These are phyloP conservation scores for Neurospora sp. DNA, from an alignment of 495 filamentous ascomycete genomes.

Conservation along the genomic window DNA sequence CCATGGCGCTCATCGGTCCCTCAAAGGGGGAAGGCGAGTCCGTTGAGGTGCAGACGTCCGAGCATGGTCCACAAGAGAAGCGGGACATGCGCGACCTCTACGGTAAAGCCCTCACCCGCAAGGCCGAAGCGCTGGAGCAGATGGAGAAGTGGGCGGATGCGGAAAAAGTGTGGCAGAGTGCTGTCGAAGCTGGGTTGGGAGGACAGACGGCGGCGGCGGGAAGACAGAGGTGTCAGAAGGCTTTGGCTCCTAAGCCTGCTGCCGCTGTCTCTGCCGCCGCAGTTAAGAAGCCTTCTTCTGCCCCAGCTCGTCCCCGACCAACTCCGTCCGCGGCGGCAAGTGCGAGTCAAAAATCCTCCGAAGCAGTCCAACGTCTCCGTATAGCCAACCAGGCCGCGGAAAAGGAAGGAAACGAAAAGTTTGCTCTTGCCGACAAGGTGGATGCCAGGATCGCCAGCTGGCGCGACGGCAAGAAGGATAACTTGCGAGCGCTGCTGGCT, in stretches of 20 bases:
- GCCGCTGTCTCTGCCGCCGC: constrained; percentile 14
- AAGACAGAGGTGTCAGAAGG: constrained; percentile 83
- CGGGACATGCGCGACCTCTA: constrained; percentile 91
- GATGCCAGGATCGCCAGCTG: constrained; percentile 67
- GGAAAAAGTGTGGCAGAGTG: constrained; percentile 63
- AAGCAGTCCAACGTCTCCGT: constrained; percentile 68
- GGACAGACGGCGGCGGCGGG: constrained; percentile 75
- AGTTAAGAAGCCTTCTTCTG: constrained; percentile 20
- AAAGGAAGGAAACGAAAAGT: constrained; percentile 79
- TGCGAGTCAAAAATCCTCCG: constrained; percentile 32
- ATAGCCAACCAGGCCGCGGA: constrained; percentile 76
- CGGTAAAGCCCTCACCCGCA: constrained; percentile 83
- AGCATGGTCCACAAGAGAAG: constrained; percentile 43
- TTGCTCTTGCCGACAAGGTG: constrained; percentile 75
- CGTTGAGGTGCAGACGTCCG: constrained; percentile 50
- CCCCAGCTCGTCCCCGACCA: constrained; percentile 33
- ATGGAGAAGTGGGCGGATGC: constrained; percentile 91
- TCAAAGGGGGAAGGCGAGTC: constrained; percentile 66
- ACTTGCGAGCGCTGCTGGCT: constrained; percentile 77
- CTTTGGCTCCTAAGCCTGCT: constrained; percentile 49
- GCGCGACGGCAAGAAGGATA: constrained; percentile 84
- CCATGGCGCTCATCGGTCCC: constrained; percentile 71
- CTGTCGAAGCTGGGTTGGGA: constrained; percentile 75
- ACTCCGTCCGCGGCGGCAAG: constrained; percentile 7
- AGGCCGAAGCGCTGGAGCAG: constrained; percentile 91